phyloP scores from a whole-genome alignment of 2,329 filamentous ascomycete species.

The Claviceps purpurea region DNA sequence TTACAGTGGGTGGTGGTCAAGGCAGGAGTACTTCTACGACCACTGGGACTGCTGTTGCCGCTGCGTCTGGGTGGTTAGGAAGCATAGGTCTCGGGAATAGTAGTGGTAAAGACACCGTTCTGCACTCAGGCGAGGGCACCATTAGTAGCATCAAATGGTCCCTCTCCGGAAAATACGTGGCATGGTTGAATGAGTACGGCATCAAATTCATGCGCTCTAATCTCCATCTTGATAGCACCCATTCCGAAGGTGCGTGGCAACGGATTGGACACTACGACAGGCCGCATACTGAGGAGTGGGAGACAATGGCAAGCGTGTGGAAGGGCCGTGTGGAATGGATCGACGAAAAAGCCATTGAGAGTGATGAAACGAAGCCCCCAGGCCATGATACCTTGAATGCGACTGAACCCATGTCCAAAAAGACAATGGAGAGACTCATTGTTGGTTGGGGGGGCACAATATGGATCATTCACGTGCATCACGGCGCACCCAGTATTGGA shows the following conservation, averaged over 20 bases:
- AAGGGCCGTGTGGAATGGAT: constrained; percentile 89
- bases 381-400: neutral
- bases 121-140: constrained; percentile 84
- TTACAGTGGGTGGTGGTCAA: constrained; percentile 68
- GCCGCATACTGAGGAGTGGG: constrained; percentile 77
- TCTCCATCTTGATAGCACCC: constrained; percentile 60
- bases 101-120: constrained; percentile 68
- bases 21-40: constrained; percentile 83
- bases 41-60: constrained; percentile 64
- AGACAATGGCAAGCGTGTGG: constrained; percentile 94
- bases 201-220: constrained; percentile 97
- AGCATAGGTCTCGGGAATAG: constrained; percentile 69
- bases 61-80: constrained; percentile 83
- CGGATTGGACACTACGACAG: constrained; percentile 84
- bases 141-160: constrained; percentile 95
- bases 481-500: constrained; percentile 52
- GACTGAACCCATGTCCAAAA: neutral
- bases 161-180: constrained; percentile 77
- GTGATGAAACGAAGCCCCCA: constrained; percentile 38
- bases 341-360: constrained; percentile 67
- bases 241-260: constrained; percentile 83
- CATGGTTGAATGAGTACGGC: constrained; percentile 92
- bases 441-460: constrained; percentile 94
- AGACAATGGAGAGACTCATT: constrained; percentile 58
- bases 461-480: constrained; percentile 87